Base-by-base conservation (phyloP, 2,329 filamentous ascomycete genomes). In the Tolypocladium sp. region DNA sequence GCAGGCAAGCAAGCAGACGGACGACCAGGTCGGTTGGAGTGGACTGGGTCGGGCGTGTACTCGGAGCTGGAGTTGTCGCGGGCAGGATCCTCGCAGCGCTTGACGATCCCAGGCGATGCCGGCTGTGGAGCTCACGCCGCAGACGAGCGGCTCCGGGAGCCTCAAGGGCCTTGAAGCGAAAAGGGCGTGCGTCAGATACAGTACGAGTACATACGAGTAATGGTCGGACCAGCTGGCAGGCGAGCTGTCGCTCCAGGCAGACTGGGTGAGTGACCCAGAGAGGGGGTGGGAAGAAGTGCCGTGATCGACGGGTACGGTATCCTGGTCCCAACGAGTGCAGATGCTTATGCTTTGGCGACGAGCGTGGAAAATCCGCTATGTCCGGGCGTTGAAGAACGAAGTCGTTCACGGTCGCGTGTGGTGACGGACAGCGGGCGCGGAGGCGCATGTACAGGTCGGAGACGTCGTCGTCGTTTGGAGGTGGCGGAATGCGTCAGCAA, bases 151-250 rank as follows among this genome's bases (percentile, higher is more conserved):
- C 35, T 59, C 53, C 41, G 42, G 41, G 33, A 55, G 38, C 51
- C 51, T 37, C 51, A 58, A 35, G n/a, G 12, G 30, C 51, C 35
- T 30, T 7, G 3, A 55, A 20, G 54, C 25, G 30, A 6, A 52
- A 38, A 55, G 53, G 57, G 52, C 51, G 57, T 30, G 46, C 41
- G 59, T 41, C 25, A 41, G 58, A 54, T 13, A n/a, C n/a, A n/a
- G n/a, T n/a, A n/a, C n/a, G n/a, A n/a, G n/a, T n/a, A n/a, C n/a
- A n/a, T n/a, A n/a, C n/a, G 5, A n/a, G 13, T 15, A 12, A 20
- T 30, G 54, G 8, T 33, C 37, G 49, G 27, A 52, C 25, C 27
- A 33, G 46, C 27, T n/a, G 46, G 46, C 8, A 33, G 25, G 44
- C 20, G 25, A 49, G 44, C 17, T 9, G 49, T 52, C 49, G 30